Evolutionary conservation across 2,329 filamentous ascomycete species (phyloP), one percentile per base, ranked within the genome.

Genomic region (Neoarthrinium moseri): DNA sequence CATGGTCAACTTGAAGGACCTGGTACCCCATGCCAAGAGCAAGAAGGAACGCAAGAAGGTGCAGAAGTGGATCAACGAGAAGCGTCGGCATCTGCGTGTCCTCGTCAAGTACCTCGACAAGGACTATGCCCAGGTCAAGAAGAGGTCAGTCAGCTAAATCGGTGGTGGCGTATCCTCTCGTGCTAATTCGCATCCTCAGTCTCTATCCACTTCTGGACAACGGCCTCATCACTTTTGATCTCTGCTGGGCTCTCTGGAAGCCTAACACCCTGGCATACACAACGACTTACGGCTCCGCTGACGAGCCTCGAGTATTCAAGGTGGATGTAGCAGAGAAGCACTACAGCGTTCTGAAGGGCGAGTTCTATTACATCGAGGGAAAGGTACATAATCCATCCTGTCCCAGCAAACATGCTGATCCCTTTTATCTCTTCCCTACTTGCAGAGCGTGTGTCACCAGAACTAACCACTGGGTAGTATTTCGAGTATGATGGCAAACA

Each of bases 231-330:
- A 95, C 89, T 0, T 96, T 91, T 56, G 89, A 96, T 47, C 76
- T 95, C 3, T 72, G 95, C 1, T 95, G 91, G 91, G 89, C 90
- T 0, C 69, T 96, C 4, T 95, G 87, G 78, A 95, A 94, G 59
- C 91, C 91, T 0, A 88, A 90, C 56, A 90, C 88, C 0, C 79
- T 95, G 17, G 86, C 83, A 1, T 92, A 86, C 61, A 82, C 86
- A 0, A 80, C 82, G 0, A 92, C 88, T 0, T 95, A 95, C 51
- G 87, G 87, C 3, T 83, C 81, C 27, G 70, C 75, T 12, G 87
- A 92, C 30, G 84, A 94, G 56, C 87, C 89, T 2, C 81, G 89
- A 13, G 86, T 87, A 8, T 92, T 95, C 76, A 91, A 88, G 62
- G 83, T 92, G 2, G 88, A 92, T 48, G 79, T 84, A 52, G 84